Evolutionary conservation across 257 asterid genomes (phyloP), one percentile per base, ranked within the genome.

Genomic region (Salvia rosmarinus): DNA sequence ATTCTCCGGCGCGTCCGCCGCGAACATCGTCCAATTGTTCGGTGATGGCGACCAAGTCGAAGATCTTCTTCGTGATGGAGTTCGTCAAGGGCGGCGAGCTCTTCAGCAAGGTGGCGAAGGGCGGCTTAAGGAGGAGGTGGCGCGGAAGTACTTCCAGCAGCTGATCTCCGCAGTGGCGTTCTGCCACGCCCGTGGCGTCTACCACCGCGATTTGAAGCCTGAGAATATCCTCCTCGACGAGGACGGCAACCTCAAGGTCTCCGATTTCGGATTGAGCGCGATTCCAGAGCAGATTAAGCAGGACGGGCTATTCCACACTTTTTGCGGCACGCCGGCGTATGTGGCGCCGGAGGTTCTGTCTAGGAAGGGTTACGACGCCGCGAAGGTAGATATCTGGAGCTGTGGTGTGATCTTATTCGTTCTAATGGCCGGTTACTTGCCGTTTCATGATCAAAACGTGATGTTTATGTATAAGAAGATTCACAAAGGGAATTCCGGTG

Each of bases 171-270:
- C 98, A 0, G 90, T 93, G 14, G 85, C 87, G 12, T 93, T 90
- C 70, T 93, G 98, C 79, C 98, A 93, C 70, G 90, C 95, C 0
- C 89, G 98, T n/a, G 98, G 98, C 59, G 98, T 90, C 39, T 90
- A 88, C 73, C 98, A 90, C 72, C 86, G 98, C 19, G 98, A 93
- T 79, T 77, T 93, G 70, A 93, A 93, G 54, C 97, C 96, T 0
- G 98, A 93, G 28, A 93, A 93, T 19, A 90, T 93, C 14, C 62
- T 93, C 30, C 76, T 90, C 2, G 97, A 93, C 35, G 98, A 93
- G 49, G 88, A 87, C 63, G 97, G 97, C 4, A 85, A 88, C n/a
- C 81, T 93, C 13, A 93, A 93, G 37, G 98, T 93, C 1, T 93
- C 98, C 0, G 98, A 93, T 70, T 93, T 93, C 58, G 97, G 98